phyloP scores from a whole-genome alignment of 805 yeast species.

The Yarrowia hollandica region DNA sequence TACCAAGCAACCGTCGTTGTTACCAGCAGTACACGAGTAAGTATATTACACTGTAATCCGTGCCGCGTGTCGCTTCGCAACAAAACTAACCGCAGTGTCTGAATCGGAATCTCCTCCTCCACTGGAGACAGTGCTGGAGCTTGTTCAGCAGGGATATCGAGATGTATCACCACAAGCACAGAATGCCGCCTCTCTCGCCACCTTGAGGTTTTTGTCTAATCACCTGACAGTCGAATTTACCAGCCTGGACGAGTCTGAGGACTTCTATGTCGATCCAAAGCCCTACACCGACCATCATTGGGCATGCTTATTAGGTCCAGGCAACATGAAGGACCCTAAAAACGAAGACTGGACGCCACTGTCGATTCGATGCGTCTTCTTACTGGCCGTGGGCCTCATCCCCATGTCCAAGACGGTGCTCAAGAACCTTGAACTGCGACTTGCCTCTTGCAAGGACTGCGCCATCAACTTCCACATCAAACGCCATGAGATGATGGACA shows the following conservation, averaged over 20 bases:
- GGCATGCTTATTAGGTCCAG: background rate
- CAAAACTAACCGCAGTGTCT: conserved; percentile 14
- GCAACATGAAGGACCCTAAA: background rate
- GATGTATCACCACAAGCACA: conserved; percentile 10
- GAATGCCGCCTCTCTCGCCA: conserved; percentile 23
- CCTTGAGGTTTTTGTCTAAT: background rate
- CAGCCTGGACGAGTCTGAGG: conserved; percentile 7
- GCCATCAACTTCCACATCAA: conserved; percentile 14
- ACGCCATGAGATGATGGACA: conserved; percentile 21
- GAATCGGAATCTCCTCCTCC: conserved; percentile 16
- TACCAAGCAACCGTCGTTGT: background rate
- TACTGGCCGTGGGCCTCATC: conserved; percentile 21
- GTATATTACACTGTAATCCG: background rate
- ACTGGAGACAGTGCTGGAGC: conserved; percentile 23
- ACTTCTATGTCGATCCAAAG: background rate
- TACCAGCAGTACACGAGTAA: conserved; percentile 15
- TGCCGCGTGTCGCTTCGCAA: too few species aligned
- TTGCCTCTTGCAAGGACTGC: conserved; percentile 25
- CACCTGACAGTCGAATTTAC: conserved; percentile 9
- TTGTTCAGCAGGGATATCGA: conserved; percentile 15
- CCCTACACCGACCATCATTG: conserved; percentile 26
- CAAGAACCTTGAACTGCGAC: conserved; percentile 20
- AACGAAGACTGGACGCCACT: conserved; percentile 22
- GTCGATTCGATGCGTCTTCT: conserved; percentile 13
- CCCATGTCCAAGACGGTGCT: conserved; percentile 22